These are phyloP conservation scores for Tolypocladium paradoxum DNA, from an alignment of 2,329 filamentous ascomycete genomes.

Conservation along the genomic window DNA sequence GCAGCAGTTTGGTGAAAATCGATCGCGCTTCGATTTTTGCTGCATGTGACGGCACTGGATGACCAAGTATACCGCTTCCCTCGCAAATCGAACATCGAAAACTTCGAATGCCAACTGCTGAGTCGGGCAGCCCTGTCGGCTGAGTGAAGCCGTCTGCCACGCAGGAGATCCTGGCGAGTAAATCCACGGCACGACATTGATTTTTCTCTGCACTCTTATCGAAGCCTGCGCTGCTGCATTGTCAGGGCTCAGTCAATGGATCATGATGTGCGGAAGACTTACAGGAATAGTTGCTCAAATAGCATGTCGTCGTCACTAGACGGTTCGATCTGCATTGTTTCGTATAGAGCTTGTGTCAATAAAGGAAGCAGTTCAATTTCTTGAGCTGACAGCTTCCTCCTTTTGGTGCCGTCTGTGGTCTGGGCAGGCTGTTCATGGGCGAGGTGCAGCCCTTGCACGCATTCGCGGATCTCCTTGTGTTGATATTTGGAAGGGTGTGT, in stretches of 20 bases:
- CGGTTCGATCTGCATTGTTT: conserved; percentile 16
- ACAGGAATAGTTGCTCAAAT: conserved; percentile 33
- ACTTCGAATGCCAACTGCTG: neutral
- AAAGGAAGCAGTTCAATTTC: conserved; percentile 9
- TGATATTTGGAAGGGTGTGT: conserved; percentile 18
- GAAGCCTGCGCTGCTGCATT: conserved; percentile 26
- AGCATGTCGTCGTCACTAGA: conserved; percentile 12
- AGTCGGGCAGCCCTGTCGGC: neutral
- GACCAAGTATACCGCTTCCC: neutral
- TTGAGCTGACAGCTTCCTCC: conserved; percentile 14
- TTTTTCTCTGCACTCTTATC: conserved; percentile 32
- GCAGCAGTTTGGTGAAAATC: conserved; percentile 36
- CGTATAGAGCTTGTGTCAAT: conserved; percentile 14
- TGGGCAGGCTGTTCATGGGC: conserved; percentile 10
- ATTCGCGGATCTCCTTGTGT: conserved; percentile 15
- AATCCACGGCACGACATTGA: conserved; percentile 41
- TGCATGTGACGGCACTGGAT: conserved; percentile 1
- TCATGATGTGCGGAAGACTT: conserved; percentile 17
- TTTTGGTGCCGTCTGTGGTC: conserved; percentile 13
- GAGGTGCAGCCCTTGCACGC: conserved; percentile 18
- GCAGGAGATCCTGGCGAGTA: conserved; percentile 41
- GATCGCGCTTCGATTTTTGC: conserved; percentile 27
- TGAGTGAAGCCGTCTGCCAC: conserved; percentile 8
- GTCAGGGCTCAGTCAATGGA: conserved; percentile 9
- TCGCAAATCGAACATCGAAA: conserved; percentile 17